These are phyloP conservation scores for Gorgonomyces haynaldii DNA, from an alignment of 192 early-diverging fungal genomes.

Conservation along the genomic window DNA sequence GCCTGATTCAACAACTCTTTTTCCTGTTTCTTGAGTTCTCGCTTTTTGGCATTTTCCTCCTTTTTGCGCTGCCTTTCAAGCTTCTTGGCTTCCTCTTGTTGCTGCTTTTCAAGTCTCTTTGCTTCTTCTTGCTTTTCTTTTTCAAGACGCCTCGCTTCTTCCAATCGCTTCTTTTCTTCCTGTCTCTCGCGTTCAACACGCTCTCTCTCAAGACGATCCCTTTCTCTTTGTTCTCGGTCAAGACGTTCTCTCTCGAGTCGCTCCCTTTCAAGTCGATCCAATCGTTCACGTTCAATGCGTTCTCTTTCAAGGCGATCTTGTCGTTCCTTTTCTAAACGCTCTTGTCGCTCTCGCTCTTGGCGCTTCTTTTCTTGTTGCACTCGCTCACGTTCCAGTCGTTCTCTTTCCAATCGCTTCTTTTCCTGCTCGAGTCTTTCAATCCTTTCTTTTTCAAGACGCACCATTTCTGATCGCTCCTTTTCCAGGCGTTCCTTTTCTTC, in stretches of 20 bases:
- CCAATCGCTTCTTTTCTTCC: conserved; percentile 24
- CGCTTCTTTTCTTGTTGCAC: background rate
- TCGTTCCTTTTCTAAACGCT: conserved; percentile 12
- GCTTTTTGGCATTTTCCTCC: conserved; percentile 32
- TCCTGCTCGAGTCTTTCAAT: background rate
- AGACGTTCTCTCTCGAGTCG: conserved; percentile 1
- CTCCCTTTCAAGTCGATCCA: conserved; percentile 3
- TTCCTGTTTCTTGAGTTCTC: conserved; percentile 11
- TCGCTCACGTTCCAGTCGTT: background rate
- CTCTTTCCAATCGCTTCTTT: background rate
- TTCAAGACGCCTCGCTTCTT: conserved; percentile 17
- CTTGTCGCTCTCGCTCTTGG: background rate
- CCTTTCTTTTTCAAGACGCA: conserved; percentile 9
- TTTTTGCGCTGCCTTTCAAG: conserved; percentile 11
- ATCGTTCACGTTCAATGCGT: no score
- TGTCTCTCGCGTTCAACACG: conserved; percentile 7
- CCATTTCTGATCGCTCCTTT: conserved; percentile 22
- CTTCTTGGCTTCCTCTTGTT: conserved; percentile 19
- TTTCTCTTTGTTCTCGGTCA: conserved; percentile 1
- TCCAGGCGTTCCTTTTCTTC: conserved; percentile 37
- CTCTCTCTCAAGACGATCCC: background rate
- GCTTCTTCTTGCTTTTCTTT: conserved; percentile 37
- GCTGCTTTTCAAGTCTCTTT: conserved; percentile 41
- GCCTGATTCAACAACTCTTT: background rate
- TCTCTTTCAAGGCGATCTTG: conserved; percentile 1